Evolutionary conservation across 2,329 filamentous ascomycete species (phyloP).

Genomic region (Alternaria gaisen): DNA sequence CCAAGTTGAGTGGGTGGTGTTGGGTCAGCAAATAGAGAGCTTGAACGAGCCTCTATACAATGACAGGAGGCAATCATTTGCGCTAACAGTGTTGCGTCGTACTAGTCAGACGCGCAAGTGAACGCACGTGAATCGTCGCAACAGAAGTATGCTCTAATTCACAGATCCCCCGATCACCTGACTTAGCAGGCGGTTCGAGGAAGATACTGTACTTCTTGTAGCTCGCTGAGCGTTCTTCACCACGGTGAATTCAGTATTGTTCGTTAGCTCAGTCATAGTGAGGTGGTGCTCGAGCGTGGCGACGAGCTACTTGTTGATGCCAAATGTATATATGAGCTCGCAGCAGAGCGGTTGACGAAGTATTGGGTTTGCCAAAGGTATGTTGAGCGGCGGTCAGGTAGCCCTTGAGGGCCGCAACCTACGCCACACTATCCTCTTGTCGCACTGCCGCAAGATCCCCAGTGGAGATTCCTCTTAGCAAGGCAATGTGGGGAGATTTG

Average conservation of each 20-base stretch:
- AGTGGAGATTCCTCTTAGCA: too few species aligned
- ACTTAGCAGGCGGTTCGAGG: not conserved
- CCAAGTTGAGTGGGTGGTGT: not conserved
- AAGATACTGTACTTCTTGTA: fast-evolving
- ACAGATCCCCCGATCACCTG: not conserved
- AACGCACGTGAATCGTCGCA: not conserved
- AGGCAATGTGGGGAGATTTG: too few species aligned
- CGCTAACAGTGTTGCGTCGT: not conserved
- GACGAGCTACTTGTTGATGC: not conserved
- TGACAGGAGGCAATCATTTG: not conserved
- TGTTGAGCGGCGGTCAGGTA: not conserved
- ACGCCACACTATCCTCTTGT: too few species aligned
- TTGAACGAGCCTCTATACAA: too few species aligned
- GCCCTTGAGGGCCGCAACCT: not conserved
- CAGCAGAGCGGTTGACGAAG: not conserved
- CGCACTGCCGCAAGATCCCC: too few species aligned
- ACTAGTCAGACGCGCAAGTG: not conserved
- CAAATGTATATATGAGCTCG: not conserved
- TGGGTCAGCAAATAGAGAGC: not conserved
- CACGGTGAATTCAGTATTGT: not conserved
- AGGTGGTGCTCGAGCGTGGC: not conserved
- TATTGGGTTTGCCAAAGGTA: not conserved
- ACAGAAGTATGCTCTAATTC: not conserved
- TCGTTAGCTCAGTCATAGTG: not conserved
- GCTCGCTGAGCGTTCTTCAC: not conserved